Percentiles rank a stretch among this genome's conserved stretches.
phyloP scores from a whole-genome alignment of 78 protist genomes.

The Salpingoeca rosetta region DNA sequence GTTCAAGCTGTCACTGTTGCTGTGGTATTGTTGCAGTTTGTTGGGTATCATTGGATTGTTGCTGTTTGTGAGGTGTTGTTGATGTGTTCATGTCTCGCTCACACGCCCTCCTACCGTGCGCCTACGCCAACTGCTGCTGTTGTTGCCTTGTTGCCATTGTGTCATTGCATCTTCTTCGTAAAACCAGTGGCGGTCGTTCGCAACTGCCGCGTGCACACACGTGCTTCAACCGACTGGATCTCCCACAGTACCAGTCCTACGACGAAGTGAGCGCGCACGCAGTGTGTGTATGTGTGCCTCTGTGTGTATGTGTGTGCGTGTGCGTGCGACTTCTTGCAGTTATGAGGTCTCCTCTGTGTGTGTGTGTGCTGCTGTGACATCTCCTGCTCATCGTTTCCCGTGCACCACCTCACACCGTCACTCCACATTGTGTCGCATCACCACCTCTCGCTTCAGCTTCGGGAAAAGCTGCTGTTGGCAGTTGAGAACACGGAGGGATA shows the following conservation, averaged over 20 bases:
- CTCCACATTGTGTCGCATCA: no score
- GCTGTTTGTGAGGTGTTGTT: background rate
- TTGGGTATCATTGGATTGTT: no score
- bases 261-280: background rate
- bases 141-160: background rate
- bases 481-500: constrained; percentile 21
- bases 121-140: no score
- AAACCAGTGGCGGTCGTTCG: background rate
- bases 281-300: no score
- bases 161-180: background rate
- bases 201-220: constrained; percentile 17
- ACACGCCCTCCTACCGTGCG: no score
- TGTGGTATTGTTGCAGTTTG: background rate
- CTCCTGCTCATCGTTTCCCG: background rate
- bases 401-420: background rate
- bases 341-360: no score
- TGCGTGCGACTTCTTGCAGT: no score
- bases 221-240: constrained; percentile 27
- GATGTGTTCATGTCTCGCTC: no score
- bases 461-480: constrained; percentile 1
- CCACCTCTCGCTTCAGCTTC: background rate
- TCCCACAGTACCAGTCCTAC: background rate
- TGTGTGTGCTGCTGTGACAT: background rate
- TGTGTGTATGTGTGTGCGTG: no score
- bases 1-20: background rate